Base-by-base conservation (phyloP, 2,329 filamentous ascomycete genomes). In the Myrmaecium sp. region DNA sequence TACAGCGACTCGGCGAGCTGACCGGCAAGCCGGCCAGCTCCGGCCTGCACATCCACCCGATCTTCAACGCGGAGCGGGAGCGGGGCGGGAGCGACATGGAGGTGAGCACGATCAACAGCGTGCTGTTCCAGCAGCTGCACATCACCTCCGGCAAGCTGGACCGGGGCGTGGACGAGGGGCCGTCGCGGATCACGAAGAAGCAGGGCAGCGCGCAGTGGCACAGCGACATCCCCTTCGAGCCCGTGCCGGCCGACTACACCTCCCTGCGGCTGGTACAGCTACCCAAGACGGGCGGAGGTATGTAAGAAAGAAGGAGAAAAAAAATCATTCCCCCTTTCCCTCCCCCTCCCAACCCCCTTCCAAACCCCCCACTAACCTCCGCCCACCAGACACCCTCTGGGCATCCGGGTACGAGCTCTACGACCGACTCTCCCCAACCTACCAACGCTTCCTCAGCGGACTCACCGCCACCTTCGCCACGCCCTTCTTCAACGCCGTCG, bases 1-100 rank as follows among this genome's bases (percentile, higher is more conserved):
- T 55, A 23, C 60, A 66, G 29, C 49, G 57, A 18, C 59, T 75
- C 1, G 70, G 70, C 7, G 51, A 69, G 41, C 55, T 72, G 0
- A 58, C 63, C 0, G 66, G 67, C 30, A 69, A 69, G 32, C 69
- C 69, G 0, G 39, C 47, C 0, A 61, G 59, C 0, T 70, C 66
- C 0, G 56, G 56, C 14, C 49, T 74, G 6, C 69, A 74, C 39
- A 68, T 73, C 23, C 69, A 74, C 36, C 69, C 69, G 0, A 44
- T 74, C 15, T 40, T 51, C 10, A 54, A 56, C 34, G 39, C 55
- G 49, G 47, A 67, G n/a, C 42, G 42, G 31, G 43, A 49, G 29
- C 43, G 47, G 5, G 48, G 49, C 25, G 46, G 38, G 8, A 40
- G 41, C 7, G 51, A 53, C 24, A 39, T 45, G 23, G 41, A 55